These are phyloP conservation scores for Trichoderma hamatum DNA, from an alignment of 2,329 filamentous ascomycete genomes.

Conservation along the genomic window DNA sequence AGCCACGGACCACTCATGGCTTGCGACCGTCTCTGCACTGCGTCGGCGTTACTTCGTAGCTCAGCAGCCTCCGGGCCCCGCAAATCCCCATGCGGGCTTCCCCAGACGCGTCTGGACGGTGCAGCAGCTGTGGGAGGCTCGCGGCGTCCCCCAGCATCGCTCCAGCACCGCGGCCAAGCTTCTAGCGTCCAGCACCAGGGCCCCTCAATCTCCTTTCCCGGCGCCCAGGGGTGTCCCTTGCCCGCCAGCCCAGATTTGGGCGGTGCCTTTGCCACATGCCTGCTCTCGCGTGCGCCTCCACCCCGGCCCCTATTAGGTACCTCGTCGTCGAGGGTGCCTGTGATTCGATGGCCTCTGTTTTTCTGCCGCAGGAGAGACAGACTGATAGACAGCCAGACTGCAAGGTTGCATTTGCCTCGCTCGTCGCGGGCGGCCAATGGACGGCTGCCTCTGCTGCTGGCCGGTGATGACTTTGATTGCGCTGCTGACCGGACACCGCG, in stretches of 20 bases:
- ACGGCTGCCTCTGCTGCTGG: neutral
- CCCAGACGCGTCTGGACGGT: conserved; percentile 34
- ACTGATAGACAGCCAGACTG: neutral
- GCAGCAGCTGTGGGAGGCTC: neutral
- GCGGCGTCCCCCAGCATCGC: neutral
- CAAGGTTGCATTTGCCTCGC: neutral
- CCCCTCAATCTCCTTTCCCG: conserved; percentile 12
- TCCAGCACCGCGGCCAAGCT: neutral
- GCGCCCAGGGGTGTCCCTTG: conserved; percentile 1
- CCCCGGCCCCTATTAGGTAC: conserved; percentile 5
- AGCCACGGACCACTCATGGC: conserved; percentile 10
- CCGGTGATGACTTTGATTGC: neutral
- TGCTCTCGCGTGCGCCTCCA: conserved; percentile 24
- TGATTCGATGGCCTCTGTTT: neutral
- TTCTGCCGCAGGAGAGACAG: neutral
- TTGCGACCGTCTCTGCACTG: conserved; percentile 6
- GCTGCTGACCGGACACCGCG: neutral
- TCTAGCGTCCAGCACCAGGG: conserved; percentile 4
- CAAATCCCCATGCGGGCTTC: conserved; percentile 33
- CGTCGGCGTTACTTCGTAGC: conserved; percentile 42
- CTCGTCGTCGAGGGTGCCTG: neutral
- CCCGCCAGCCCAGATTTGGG: neutral
- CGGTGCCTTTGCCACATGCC: conserved; percentile 10
- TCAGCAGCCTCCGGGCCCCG: conserved; percentile 28
- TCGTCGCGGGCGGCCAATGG: neutral